phyloP scores from a whole-genome alignment of 176 grass and related monocot species.

The Neostapfia colusana region DNA sequence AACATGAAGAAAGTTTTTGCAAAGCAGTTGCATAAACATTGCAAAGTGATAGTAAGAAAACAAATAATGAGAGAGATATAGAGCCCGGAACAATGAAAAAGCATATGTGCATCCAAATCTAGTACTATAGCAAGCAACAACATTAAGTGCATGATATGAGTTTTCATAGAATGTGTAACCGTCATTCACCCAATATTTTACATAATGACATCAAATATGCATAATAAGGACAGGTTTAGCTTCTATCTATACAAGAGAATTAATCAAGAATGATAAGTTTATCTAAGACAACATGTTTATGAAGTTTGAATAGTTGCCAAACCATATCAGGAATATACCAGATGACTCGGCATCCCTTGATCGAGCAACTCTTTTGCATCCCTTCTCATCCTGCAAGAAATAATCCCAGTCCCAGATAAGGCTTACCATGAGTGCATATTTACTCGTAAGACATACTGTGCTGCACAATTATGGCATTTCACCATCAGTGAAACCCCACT shows the following conservation, averaged over 20 bases:
- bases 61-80: conserved; percentile 16
- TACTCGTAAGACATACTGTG: conserved; percentile 7
- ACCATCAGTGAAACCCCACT: neutral
- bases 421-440: neutral
- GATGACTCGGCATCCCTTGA: conserved; percentile 57
- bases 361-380: conserved; percentile 37
- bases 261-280: neutral
- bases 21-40: conserved; percentile 28
- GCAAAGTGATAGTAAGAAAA: conserved; percentile 13
- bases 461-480: conserved; percentile 8
- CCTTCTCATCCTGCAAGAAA: conserved; percentile 50
- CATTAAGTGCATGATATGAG: conserved; percentile 6
- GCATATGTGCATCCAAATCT: conserved; percentile 9
- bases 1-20: neutral
- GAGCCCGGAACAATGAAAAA: conserved; percentile 12
- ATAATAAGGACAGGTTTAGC: conserved; percentile 1
- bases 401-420: conserved; percentile 21
- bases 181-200: conserved; percentile 15
- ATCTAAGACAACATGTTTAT: neutral
- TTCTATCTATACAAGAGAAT: neutral
- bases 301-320: conserved; percentile 12
- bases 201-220: conserved; percentile 1
- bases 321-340: conserved; percentile 50
- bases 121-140: conserved; percentile 12
- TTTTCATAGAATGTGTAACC: conserved; percentile 10